Evolutionary conservation across 2,329 filamentous ascomycete species (phyloP).

Genomic region (Mycosphaerella arachidis): DNA sequence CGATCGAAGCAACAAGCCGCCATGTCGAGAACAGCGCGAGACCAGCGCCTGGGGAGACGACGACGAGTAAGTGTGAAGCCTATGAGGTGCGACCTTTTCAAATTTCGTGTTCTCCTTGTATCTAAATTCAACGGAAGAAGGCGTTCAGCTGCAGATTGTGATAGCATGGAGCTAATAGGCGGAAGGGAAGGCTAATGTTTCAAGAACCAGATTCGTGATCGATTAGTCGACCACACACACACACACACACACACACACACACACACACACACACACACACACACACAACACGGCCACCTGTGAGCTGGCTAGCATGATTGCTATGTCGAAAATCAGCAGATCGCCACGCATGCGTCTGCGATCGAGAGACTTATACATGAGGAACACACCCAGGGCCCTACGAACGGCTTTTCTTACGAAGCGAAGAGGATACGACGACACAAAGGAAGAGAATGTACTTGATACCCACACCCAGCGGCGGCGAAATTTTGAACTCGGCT

Average conservation of each 20-base stretch:
- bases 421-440: background rate
- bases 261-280: no score
- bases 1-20: constrained; percentile 34
- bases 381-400: background rate
- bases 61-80: constrained; percentile 10
- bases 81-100: constrained; percentile 5
- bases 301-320: background rate
- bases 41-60: constrained; percentile 9
- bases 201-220: constrained; percentile 12
- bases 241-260: no score
- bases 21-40: constrained; percentile 23
- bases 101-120: background rate
- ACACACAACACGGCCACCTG: background rate
- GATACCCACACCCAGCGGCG: background rate
- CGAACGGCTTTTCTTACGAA: constrained; percentile 22
- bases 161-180: background rate
- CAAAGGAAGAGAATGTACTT: background rate
- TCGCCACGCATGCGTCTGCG: background rate
- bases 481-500: background rate
- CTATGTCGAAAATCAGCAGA: background rate
- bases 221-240: background rate
- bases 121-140: no score
- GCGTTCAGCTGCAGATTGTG: no score
- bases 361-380: background rate
- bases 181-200: background rate